phyloP scores from a whole-genome alignment of 2,329 filamentous ascomycete genomes.

The Pseudogymnoascus sp. region DNA sequence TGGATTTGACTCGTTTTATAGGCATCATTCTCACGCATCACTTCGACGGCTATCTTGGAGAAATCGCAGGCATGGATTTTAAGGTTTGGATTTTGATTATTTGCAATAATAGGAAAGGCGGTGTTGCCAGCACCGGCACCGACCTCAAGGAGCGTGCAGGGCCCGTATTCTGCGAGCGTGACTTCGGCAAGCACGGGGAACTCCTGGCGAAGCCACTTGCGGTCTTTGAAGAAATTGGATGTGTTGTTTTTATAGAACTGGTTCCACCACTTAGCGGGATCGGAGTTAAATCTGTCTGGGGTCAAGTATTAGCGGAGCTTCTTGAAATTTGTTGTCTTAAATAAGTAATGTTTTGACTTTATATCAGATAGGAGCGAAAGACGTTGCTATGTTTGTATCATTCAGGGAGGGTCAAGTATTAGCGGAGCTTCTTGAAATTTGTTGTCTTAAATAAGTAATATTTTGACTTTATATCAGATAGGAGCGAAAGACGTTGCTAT shows the following conservation, averaged over 20 bases:
- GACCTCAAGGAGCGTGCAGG: conserved; percentile 71
- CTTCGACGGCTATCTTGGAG: conserved; percentile 86
- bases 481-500: conserved; percentile 60
- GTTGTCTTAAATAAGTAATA: conserved; percentile 9
- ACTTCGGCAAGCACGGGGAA: conserved; percentile 81
- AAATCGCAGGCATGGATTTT: conserved; percentile 94
- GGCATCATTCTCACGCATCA: conserved; percentile 72
- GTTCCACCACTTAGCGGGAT: conserved; percentile 97
- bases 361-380: conserved; percentile 69
- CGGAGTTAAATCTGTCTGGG: conserved; percentile 71
- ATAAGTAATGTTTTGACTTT: conserved; percentile 11
- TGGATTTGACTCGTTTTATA: conserved; percentile 67
- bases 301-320: conserved; percentile 32
- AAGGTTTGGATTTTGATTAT: conserved; percentile 73
- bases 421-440: conserved; percentile 11
- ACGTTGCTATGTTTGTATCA: conserved; percentile 48
- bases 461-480: conserved; percentile 47
- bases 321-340: conserved; percentile 9
- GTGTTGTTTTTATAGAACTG: conserved; percentile 97
- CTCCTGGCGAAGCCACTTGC: conserved; percentile 94
- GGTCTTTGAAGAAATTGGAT: conserved; percentile 96
- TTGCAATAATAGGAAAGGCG: conserved; percentile 79
- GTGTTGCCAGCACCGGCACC: conserved; percentile 95
- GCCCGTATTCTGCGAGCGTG: conserved; percentile 60
- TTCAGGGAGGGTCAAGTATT: no score